These are phyloP conservation scores for Phaeotremella skinneri DNA, from an alignment of 768 basidiomycete species.

Conservation along the genomic window DNA sequence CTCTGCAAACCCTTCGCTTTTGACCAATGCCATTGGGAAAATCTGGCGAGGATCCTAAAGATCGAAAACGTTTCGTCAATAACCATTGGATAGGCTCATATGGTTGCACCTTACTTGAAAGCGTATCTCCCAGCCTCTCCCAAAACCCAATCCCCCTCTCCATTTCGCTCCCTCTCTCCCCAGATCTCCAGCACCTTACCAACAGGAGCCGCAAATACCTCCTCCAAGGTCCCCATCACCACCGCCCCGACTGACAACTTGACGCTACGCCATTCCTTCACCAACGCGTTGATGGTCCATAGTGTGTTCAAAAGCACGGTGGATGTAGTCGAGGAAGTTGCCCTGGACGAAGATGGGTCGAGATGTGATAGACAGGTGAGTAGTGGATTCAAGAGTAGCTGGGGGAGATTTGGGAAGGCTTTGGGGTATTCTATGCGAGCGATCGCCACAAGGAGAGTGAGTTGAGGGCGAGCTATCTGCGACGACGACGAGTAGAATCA, in stretches of 20 bases:
- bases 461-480: slow-evolving; percentile 49
- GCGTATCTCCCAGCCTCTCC: slow-evolving; percentile 32
- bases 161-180: slow-evolving; percentile 17
- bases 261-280: slow-evolving; percentile 50
- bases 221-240: slow-evolving; percentile 43
- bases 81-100: neutral
- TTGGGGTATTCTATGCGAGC: slow-evolving; percentile 46
- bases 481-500: neutral
- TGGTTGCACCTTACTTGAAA: slow-evolving; percentile 24
- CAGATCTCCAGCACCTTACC: slow-evolving; percentile 31
- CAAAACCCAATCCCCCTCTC: slow-evolving; percentile 20
- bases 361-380: slow-evolving; percentile 39
- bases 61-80: neutral
- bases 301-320: slow-evolving; percentile 46
- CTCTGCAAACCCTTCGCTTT: slow-evolving; percentile 37
- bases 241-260: slow-evolving; percentile 41
- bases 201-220: slow-evolving; percentile 33
- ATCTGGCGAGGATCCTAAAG: slow-evolving; percentile 40
- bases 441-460: slow-evolving; percentile 41
- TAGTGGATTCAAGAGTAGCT: slow-evolving; percentile 43
- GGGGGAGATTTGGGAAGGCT: slow-evolving; percentile 41
- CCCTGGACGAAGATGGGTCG: neutral
- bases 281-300: slow-evolving; percentile 50
- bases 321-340: slow-evolving; percentile 27
- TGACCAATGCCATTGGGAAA: slow-evolving; percentile 40